Base-by-base conservation (phyloP, 176 grass and related monocot genomes). In the Microstegium vimineum region DNA sequence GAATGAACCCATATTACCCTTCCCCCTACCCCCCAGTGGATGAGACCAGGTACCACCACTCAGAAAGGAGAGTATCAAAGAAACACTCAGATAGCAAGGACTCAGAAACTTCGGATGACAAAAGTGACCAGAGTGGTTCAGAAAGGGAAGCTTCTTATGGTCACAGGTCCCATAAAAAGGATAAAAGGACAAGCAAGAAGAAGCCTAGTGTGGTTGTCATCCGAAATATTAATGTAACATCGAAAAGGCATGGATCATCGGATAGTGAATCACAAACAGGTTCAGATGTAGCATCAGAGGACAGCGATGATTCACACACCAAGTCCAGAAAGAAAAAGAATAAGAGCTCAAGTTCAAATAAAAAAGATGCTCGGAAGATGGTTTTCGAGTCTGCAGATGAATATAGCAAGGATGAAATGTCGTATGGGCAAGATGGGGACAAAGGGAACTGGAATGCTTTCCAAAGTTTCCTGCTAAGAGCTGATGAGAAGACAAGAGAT, bases 381-480 rank as follows among this genome's bases (percentile, higher is more conserved):
- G 27, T 64, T 74, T 14, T 76, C 33, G 90, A 91, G 63, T 82
- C 76, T 78, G 88, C 43, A 90, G 77, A 87, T 83, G 75, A 82
- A 65, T 76, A 63, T 75, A 81, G 17, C 62, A 90, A 86, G 49
- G 85, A 91, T 68, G 79, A 76, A 81, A 28, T 30, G 14, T 75
- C 73, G 35, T 73, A 36, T 40, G 77, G 60, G 76, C 89, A 87
- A 84, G 93, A 91, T 81, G 89, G 76, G 71, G 89, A 94, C 62
- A 90, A 86, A 31, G 96, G 93, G 90, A 95, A 93, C 66, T 99
- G 96, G 96, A 91, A 95, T 68, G 87, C 38, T 33, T 99, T 99
- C 85, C 96, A 99, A 73, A 93, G 67, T 82, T 86, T 95, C 81
- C 81, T 95, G 18, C 68, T 99, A 62, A 91, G 84, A 85, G 80